Evolutionary conservation across 495 filamentous ascomycete species (phyloP).

Genomic region (Hypomontagnella submonticulosa): DNA sequence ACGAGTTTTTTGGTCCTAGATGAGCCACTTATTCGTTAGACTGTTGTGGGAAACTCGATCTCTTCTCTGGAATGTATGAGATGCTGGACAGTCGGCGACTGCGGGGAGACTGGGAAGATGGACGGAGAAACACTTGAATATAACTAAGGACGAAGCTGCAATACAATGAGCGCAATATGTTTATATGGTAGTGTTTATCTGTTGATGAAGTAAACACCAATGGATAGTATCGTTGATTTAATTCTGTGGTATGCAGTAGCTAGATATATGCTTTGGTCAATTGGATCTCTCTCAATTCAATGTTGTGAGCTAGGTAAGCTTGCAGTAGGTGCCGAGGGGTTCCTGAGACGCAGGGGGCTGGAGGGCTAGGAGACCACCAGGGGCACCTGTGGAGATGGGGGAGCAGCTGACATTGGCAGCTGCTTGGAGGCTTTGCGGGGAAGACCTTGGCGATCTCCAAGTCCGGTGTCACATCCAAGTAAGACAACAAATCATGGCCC

Average conservation of each 20-base stretch:
- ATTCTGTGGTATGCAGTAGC: background rate
- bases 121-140: conserved; percentile 7
- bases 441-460: conserved; percentile 29
- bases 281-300: conserved; percentile 15
- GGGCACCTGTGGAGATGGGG: too few relatives aligned
- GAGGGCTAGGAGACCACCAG: background rate
- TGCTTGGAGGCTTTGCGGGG: conserved; percentile 34
- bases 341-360: conserved; percentile 40
- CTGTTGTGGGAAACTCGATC: conserved; percentile 1
- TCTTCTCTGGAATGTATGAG: conserved; percentile 5
- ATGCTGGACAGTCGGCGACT: background rate
- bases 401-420: conserved; percentile 28
- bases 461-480: conserved; percentile 2
- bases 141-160: conserved; percentile 18
- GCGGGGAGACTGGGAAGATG: conserved; percentile 14
- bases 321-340: conserved; percentile 31
- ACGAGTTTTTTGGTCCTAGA: conserved; percentile 10
- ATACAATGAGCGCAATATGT: conserved; percentile 14
- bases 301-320: conserved; percentile 14
- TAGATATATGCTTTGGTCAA: conserved; percentile 9
- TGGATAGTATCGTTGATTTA: conserved; percentile 14
- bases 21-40: conserved; percentile 17
- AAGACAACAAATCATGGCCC: conserved; percentile 7
- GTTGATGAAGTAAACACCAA: conserved; percentile 17
- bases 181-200: background rate